These are phyloP conservation scores for Saccharomyces hybrid DNA, from an alignment of 1,139 yeast species.

Conservation along the genomic window DNA sequence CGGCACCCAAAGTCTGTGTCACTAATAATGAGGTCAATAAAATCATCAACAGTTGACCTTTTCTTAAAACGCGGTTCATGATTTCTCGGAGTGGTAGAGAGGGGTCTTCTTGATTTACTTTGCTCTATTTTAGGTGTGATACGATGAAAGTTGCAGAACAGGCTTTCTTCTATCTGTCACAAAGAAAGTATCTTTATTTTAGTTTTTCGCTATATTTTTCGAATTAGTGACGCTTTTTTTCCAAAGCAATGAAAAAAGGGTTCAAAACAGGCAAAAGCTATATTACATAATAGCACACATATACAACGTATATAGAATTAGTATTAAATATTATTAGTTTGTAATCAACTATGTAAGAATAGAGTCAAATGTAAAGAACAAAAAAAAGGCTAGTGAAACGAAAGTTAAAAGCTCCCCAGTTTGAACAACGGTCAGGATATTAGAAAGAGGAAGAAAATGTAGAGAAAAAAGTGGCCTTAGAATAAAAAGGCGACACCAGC, in stretches of 20 bases:
- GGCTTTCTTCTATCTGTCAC: neutral
- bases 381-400: neutral
- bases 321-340: neutral
- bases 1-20: neutral
- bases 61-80: neutral
- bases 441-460: neutral
- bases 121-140: neutral
- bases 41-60: neutral
- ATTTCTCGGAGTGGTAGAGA: neutral
- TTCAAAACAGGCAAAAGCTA: neutral
- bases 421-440: neutral
- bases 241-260: neutral
- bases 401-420: neutral
- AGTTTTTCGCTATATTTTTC: neutral
- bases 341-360: neutral
- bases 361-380: neutral
- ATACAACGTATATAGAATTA: neutral
- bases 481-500: slow-evolving; percentile 65
- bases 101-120: neutral
- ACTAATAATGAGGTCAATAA: neutral
- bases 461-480: slow-evolving; percentile 33
- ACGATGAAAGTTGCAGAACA: too few relatives aligned
- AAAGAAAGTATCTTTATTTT: neutral
- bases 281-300: neutral
- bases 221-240: neutral